Evolutionary conservation across 2,329 filamentous ascomycete genomes (phyloP), one percentile per base, ranked within the genome.

Genomic region (Fusarium penzigii): DNA sequence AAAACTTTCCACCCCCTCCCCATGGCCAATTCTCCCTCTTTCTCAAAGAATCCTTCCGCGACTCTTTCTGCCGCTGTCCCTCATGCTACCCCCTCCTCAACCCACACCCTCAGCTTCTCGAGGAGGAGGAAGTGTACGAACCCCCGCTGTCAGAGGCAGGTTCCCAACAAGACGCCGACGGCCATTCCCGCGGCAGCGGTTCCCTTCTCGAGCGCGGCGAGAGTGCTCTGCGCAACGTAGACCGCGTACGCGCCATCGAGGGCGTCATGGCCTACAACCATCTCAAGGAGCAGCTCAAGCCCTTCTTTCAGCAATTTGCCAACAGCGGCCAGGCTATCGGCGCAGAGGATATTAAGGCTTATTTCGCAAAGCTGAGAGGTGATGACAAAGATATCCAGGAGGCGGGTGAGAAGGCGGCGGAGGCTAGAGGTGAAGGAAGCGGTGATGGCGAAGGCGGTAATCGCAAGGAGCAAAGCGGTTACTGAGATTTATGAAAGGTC

Each of bases 251-350:
- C 13, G 94, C 94, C 5, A 96, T 99, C 50, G 90, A 99, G 70
- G 94, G 94, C 14, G 93, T 96, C 42, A 97, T 97, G 92, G 93
- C 92, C 1, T 99, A 97, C 73, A 97, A 97, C 65, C 89, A 96
- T 65, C 81, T 99, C 54, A 94, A 95, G 68, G 92, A 97, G 67
- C 92, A 93, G 68, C 85, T 99, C n/a, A 96, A 93, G 77, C 87
- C 87, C 0, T 97, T 99, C 70, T 84, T 99, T 65, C 86, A 92
- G 72, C 89, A 95, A 41, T 99, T 96, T 69, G 94, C 94, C 1
- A 91, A 97, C 68, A 95, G 88, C 57, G 93, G 93, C 1, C 78
- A 89, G 70, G 86, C 90, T 0, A 92, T 99, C 17, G 87, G 91
- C 2, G 93, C 93, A 1, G 94, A 99, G 68, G 92, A 97, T 72